Percentiles rank a stretch among this genome's conserved stretches.
These are phyloP conservation scores for Phylloporus rhodoxanthus DNA, from an alignment of 768 basidiomycete species.

Conservation along the genomic window DNA sequence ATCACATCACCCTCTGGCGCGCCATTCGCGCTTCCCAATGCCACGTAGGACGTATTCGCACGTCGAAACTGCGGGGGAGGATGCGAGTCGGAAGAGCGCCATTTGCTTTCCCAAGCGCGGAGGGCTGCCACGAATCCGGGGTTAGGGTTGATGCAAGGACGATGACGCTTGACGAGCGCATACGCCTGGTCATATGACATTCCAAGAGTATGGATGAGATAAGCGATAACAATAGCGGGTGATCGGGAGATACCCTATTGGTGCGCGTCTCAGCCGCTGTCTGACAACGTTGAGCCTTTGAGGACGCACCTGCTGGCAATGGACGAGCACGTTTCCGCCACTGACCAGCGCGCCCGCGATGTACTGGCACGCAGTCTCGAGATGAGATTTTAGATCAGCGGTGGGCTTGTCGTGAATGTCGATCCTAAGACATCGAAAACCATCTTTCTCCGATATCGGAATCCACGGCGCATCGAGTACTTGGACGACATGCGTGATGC, in stretches of 20 bases:
- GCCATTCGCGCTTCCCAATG: not conserved
- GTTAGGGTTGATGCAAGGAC: constrained; percentile 74
- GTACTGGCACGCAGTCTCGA: constrained; percentile 61
- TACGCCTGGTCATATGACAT: constrained; percentile 68
- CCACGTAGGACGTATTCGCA: constrained; percentile 24
- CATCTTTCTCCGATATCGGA: constrained; percentile 41
- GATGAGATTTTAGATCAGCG: constrained; percentile 60
- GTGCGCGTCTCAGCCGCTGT: constrained; percentile 4
- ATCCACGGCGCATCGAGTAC: constrained; percentile 64
- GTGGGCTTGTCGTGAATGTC: constrained; percentile 57
- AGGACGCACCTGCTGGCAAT: constrained; percentile 69
- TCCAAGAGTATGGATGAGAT: constrained; percentile 67
- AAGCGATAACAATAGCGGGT: constrained; percentile 72
- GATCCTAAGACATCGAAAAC: constrained; percentile 55
- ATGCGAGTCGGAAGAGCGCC: constrained; percentile 17
- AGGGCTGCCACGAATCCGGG: constrained; percentile 63
- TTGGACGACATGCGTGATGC: constrained; percentile 57
- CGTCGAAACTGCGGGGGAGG: constrained; percentile 24
- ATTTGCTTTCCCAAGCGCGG: constrained; percentile 49
- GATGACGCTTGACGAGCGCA: constrained; percentile 54
- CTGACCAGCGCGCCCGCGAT: constrained; percentile 56
- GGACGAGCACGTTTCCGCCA: constrained; percentile 67
- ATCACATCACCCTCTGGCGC: constrained; percentile 1
- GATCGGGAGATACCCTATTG: constrained; percentile 71
- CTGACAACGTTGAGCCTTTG: not conserved